Conservation (phyloP, 345 rosid species). For the Aquilaria malaccensis region DNA sequence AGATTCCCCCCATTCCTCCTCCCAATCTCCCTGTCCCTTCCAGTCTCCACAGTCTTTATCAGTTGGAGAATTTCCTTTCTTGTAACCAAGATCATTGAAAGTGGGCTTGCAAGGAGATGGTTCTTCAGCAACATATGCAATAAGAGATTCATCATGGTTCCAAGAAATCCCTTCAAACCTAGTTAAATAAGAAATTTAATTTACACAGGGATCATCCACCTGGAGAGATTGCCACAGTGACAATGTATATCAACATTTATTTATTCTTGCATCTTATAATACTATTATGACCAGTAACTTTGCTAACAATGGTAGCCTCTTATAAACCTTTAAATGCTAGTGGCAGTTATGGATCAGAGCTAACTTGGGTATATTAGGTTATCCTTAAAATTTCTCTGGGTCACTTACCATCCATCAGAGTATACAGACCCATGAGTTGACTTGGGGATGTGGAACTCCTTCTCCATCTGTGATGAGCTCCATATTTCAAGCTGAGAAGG, state of each 20-base stretch:
- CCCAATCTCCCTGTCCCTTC: constrained; percentile 98
- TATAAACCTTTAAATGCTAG: no score
- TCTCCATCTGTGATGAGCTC: constrained; percentile 68
- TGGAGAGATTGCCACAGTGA: no score
- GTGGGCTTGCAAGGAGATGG: constrained; percentile 57
- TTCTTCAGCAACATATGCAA: constrained; percentile 87
- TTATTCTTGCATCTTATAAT: neutral
- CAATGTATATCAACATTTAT: neutral
- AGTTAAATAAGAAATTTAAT: neutral
- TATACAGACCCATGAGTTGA: constrained; percentile 81
- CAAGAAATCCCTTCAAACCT: constrained; percentile 99
- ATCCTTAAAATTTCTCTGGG: neutral
- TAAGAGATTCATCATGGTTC: constrained; percentile 65
- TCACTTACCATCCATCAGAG: constrained; percentile 72
- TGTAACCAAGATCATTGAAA: constrained; percentile 51
- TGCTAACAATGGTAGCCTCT: neutral
- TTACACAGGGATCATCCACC: no score
- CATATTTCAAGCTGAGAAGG: constrained; percentile 83
- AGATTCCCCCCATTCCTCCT: constrained; percentile 97
- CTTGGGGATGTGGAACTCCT: constrained; percentile 69
- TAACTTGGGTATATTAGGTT: no score
- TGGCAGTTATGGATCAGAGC: no score
- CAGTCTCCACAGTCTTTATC: constrained; percentile 65
- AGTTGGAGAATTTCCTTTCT: constrained; percentile 30
- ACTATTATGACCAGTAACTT: neutral